These are phyloP conservation scores for Neoboletus brunneissimus DNA, from an alignment of 768 basidiomycete genomes.

Conservation along the genomic window DNA sequence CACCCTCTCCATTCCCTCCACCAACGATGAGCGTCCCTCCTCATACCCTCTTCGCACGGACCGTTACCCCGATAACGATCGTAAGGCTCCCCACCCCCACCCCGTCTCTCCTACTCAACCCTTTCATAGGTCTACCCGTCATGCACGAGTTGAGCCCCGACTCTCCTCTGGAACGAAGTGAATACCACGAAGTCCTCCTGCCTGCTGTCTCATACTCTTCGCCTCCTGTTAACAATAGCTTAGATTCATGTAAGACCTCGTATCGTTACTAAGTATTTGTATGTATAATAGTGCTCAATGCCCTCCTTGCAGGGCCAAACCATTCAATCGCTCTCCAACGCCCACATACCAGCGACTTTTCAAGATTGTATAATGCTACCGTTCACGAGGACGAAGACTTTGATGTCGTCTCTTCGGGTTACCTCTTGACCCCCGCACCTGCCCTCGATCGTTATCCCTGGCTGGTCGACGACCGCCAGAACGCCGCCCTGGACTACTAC, in stretches of 20 bases:
- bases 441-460: constrained; percentile 13
- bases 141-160: constrained; percentile 34
- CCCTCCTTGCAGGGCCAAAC: constrained; percentile 50
- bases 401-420: constrained; percentile 24
- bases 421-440: constrained; percentile 6
- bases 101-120: not conserved
- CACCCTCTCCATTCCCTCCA: constrained; percentile 45
- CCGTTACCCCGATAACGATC: constrained; percentile 29
- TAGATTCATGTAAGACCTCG: constrained; percentile 73
- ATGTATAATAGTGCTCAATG: constrained; percentile 67
- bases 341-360: constrained; percentile 30
- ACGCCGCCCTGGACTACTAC: constrained; percentile 41
- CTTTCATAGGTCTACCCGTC: constrained; percentile 24
- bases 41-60: constrained; percentile 33
- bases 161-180: constrained; percentile 32
- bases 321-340: constrained; percentile 26
- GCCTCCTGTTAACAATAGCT: constrained; percentile 46
- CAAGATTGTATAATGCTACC: constrained; percentile 15
- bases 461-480: constrained; percentile 19
- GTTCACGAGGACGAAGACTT: constrained; percentile 17
- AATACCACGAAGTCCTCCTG: constrained; percentile 31
- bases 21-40: constrained; percentile 37
- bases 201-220: constrained; percentile 30
- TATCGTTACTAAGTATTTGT: constrained; percentile 67
- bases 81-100: constrained; percentile 14